Base-by-base conservation (phyloP, 1,139 yeast species). In the Arxiozyma slooffiae region DNA sequence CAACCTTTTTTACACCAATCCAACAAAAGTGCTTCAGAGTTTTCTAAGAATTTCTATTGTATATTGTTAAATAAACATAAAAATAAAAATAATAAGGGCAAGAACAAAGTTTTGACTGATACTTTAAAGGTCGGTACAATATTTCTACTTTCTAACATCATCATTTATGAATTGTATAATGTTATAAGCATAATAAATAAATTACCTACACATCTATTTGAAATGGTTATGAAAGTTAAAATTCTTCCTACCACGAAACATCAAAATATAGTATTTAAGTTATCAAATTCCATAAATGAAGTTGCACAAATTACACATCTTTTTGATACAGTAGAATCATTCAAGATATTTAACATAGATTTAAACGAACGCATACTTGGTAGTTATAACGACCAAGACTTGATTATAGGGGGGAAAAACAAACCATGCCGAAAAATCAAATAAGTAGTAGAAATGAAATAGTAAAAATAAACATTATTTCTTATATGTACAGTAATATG, bases 261-360 rank as follows among this genome's bases (percentile, higher is more conserved):
- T 2, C 68, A 62, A 46, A 59, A 57, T 7, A 51, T 62, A 20
- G 64, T 65, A 5, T 60, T 64, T 14, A 55, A 57, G 37, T 52
- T 65, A 43, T 64, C 68, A 1, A 61, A 61, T 46, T 60, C 67
- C 21, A 62, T 64, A 67, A 63, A 61, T 48, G 66, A 63, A 39
- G 54, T 65, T 46, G 62, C 63, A 16, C 67, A 64, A 44, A 62
- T 63, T 5, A 60, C 66, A 22, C 59, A 66, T 47, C 54, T 63
- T 30, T 50, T 65, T 26, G 59, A 55, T 44, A 52, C 61, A 56
- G 56, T 64, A 24, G 60, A 61, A 38, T 67, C 69, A 5, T 56
- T 61, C 48, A 61, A 60, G 47, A 56, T 63, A 45, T 61, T 60
- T 49, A 64, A 61, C 37, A 56, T 57, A 40, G 61, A 60, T 22